Evolutionary conservation across 2,329 filamentous ascomycete species (phyloP), one percentile per base, ranked within the genome.

Genomic region (Penicillium hordei): DNA sequence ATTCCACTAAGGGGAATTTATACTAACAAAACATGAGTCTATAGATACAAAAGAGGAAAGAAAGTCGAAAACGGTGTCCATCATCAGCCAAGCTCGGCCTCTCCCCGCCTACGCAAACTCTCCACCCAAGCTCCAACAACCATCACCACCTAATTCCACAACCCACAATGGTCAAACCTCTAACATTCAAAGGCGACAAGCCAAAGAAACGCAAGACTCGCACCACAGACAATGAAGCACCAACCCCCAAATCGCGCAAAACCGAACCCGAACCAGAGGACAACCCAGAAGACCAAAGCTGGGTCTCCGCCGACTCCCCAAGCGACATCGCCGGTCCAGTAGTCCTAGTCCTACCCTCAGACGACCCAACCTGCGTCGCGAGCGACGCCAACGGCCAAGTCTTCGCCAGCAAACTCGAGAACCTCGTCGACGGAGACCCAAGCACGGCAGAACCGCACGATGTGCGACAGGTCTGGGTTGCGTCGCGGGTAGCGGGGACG

Each of bases 171-270:
- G 75, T 96, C 67, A 97, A 96, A 75, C 88, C 93, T 48, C 84
- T 99, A 58, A 82, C 86, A 48, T 99, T 99, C 83, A 99, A 99
- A 79, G 94, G 94, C 81, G 94, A 99, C 79, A 97, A 94, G 79
- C 79, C 85, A 59, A 96, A 94, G 77, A 97, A 97, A 82, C 85
- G 91, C 74, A 97, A 96, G 83, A 86, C 90, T 66, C 77, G 83
- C 48, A 79, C 85, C 43, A 78, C 81, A 59, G 76, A 79, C 29
- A 72, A 75, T 13, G 72, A 76, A 29, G 71, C 55, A 0, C 48
- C 29, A 48, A 27, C 52, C 33, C 55, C 65, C 43, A 65, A 68
- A 66, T 48, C 64, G 55, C 39, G 65, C 64, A 45, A 70, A 69
- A 66, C 69, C 52, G 40, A 57, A 29, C 45, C 60, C 15, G 61